Evolutionary conservation across 768 basidiomycete species (phyloP), one percentile per base, ranked within the genome.

Genomic region (Symmetrospora coprosmae): DNA sequence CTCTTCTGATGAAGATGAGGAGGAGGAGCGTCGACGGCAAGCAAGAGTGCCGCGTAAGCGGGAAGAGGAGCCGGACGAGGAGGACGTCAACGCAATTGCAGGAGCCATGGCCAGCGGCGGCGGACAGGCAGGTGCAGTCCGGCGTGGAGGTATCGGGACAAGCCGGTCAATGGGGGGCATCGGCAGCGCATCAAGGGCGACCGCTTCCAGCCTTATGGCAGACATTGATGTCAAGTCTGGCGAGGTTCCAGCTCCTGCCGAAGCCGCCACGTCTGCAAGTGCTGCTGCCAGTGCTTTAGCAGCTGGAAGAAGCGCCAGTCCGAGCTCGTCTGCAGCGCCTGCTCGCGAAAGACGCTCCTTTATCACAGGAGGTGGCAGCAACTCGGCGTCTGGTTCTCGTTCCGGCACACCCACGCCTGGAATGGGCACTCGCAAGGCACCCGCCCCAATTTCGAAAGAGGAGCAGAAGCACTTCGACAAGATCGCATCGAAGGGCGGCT

Each of bases 381-480:
- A 37, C 74, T 77, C 66, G 70, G 73, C 31, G 71, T 73, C 33
- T 68, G n/a, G n/a, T n/a, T n/a, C n/a, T n/a, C 78, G 43, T 23
- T 11, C 43, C 8, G 43, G 43, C 43, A 46, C 43, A 17, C 43
- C 2, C 73, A 81, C 16, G 34, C 71, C 49, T 31, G 49, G 31
- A 27, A 35, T 30, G 2, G 31, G 38, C 1, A 34, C 63, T 8
- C 6, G 61, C 55, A 40, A 5, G 45, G 55, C 67, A 14, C 45
- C 76, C 2, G 75, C 77, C 2, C 78, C 78, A 48, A 78, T 94
- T 19, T 79, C 79, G 19, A 73, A 80, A 1, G 67, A 76, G 17
- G 91, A 97, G 67, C 75, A 77, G 60, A 76, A 77, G n/a, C 91
- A 96, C 70, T 92, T 99, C 72, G 77, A 74, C 64, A 86, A 85